A percentile compares a stretch with the other conserved stretches of the same genome.
These are phyloP conservation scores for Phaffia rhodozyma DNA, from an alignment of 1,284 basidiomycete genomes.

Conservation along the genomic window DNA sequence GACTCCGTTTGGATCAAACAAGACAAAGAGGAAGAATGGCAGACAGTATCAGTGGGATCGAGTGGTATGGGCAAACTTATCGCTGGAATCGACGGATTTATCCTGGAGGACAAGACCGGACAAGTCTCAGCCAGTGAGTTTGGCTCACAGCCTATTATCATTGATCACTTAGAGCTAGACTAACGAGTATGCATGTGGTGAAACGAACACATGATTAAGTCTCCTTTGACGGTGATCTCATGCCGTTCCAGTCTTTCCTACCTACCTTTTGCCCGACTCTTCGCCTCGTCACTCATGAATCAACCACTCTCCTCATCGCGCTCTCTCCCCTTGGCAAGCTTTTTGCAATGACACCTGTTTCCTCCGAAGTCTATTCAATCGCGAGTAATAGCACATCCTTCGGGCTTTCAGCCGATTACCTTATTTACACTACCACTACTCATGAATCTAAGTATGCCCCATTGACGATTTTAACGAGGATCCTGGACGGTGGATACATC, in stretches of 20 bases:
- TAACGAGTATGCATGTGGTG: background rate
- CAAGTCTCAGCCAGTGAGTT: constrained; percentile 44
- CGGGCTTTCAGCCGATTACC: constrained; percentile 60
- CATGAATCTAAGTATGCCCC: constrained; percentile 73
- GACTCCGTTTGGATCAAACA: constrained; percentile 12
- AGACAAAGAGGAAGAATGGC: background rate
- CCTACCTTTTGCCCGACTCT: constrained; percentile 24
- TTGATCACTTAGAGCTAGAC: background rate
- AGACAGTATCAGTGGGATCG: background rate
- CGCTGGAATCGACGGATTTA: constrained; percentile 27
- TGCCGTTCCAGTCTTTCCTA: constrained; percentile 6
- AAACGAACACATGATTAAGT: background rate
- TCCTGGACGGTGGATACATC: constrained; percentile 23
- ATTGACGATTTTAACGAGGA: constrained; percentile 32
- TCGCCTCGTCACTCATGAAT: constrained; percentile 22
- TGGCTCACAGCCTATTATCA: background rate
- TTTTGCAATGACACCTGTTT: constrained; percentile 35
- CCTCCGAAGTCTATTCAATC: constrained; percentile 33
- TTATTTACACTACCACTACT: constrained; percentile 74
- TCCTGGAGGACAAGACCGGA: constrained; percentile 46
- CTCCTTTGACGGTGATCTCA: constrained; percentile 6
- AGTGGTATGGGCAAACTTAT: constrained; percentile 41
- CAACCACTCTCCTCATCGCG: constrained; percentile 46
- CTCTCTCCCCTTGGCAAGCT: constrained; percentile 55
- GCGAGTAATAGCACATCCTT: constrained; percentile 67